Conservation (phyloP, 2,329 filamentous ascomycete genomes). For the Penicillium sp. region DNA sequence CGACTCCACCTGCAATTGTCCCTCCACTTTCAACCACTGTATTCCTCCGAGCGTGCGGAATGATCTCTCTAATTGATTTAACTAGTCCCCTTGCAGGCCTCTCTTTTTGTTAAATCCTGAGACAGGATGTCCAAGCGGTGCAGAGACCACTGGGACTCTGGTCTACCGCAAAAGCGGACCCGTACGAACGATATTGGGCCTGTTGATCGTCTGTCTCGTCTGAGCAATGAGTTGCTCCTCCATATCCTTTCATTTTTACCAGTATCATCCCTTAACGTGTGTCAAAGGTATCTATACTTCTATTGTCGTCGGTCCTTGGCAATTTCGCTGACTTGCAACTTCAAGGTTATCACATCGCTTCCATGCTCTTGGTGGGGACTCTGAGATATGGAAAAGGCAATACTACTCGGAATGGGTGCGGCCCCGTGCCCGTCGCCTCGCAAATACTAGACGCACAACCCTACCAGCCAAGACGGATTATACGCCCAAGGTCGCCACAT, state of each 20-base stretch:
- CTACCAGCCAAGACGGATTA: slow-evolving; percentile 46
- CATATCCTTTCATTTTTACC: slow-evolving; percentile 78
- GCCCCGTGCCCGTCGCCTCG: slow-evolving; percentile 73
- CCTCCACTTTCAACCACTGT: not conserved
- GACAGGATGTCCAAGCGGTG: slow-evolving; percentile 37
- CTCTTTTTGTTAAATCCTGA: not conserved
- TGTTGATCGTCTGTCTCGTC: slow-evolving; percentile 63
- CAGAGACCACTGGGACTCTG: slow-evolving; percentile 16
- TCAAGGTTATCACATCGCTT: slow-evolving; percentile 65
- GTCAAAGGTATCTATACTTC: slow-evolving; percentile 53
- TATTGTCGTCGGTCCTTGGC: not conserved
- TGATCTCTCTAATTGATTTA: not conserved
- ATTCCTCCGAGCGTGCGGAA: not conserved
- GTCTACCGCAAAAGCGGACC: slow-evolving; percentile 45
- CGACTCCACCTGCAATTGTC: not conserved
- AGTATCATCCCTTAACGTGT: slow-evolving; percentile 64
- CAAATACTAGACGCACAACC: slow-evolving; percentile 56
- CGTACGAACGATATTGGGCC: slow-evolving; percentile 25
- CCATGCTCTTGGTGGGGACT: slow-evolving; percentile 69
- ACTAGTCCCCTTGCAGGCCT: not conserved
- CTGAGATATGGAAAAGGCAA: slow-evolving; percentile 84
- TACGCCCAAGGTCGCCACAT: slow-evolving; percentile 57
- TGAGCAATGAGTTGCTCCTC: slow-evolving; percentile 86
- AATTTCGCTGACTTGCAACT: slow-evolving; percentile 1
- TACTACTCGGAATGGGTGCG: slow-evolving; percentile 87